Percentiles rank a stretch among this genome's conserved stretches.
These are phyloP conservation scores for Plenodomus tracheiphilus DNA, from an alignment of 2,329 filamentous ascomycete genomes.

Conservation along the genomic window DNA sequence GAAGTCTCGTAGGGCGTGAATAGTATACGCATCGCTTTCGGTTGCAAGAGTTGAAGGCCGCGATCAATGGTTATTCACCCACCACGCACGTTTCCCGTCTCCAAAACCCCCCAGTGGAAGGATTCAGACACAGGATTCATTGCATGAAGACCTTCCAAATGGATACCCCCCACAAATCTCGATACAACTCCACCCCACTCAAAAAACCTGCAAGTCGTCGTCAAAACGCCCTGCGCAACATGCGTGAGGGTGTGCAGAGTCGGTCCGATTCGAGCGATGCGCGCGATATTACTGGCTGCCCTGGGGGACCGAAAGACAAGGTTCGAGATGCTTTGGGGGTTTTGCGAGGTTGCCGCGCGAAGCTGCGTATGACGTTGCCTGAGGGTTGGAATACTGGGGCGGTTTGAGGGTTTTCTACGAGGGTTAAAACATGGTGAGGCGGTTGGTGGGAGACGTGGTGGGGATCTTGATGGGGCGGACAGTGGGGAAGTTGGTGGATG, in stretches of 20 bases:
- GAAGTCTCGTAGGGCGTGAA: constrained; percentile 7
- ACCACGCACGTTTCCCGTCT: too few relatives aligned
- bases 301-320: not conserved
- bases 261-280: not conserved
- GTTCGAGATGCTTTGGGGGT: not conserved
- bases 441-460: too few relatives aligned
- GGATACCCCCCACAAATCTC: not conserved
- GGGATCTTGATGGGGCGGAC: too few relatives aligned
- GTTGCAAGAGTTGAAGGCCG: too few relatives aligned
- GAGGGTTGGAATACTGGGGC: too few relatives aligned
- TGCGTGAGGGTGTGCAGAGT: not conserved
- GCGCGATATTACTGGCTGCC: not conserved
- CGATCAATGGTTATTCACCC: too few relatives aligned
- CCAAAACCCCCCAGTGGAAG: too few relatives aligned
- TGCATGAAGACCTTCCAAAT: not conserved
- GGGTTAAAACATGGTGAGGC: too few relatives aligned
- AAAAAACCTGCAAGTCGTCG: not conserved
- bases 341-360: not conserved
- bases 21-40: not conserved
- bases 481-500: too few relatives aligned
- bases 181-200: not conserved
- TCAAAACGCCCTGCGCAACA: not conserved
- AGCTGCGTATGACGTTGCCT: not conserved
- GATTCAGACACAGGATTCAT: too few relatives aligned
- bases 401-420: too few relatives aligned